Evolutionary conservation across 176 grass and related monocot species (phyloP).

Genomic region (Oryza coarctata): DNA sequence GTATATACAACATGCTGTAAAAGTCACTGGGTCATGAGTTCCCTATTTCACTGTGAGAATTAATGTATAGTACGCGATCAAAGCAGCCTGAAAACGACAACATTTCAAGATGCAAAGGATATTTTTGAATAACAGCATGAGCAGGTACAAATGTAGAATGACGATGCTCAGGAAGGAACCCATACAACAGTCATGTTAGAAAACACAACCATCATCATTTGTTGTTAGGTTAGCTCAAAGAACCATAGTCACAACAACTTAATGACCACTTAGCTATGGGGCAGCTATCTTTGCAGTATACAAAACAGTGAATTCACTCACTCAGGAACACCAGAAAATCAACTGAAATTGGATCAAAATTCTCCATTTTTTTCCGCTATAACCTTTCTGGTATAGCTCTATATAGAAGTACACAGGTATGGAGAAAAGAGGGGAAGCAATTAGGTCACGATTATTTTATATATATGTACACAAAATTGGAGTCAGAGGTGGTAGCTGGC

Average conservation of each 20-base stretch:
- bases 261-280: background rate
- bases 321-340: background rate
- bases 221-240: conserved; percentile 32
- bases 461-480: conserved; percentile 29
- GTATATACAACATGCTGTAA: background rate
- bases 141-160: conserved; percentile 29
- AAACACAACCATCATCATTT: conserved; percentile 29
- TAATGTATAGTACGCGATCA: background rate
- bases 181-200: conserved; percentile 32
- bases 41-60: background rate
- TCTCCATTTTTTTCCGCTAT: background rate
- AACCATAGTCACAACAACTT: conserved; percentile 11
- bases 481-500: background rate
- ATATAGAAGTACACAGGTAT: conserved; percentile 24
- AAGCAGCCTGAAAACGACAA: background rate
- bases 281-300: background rate
- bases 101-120: background rate
- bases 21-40: background rate
- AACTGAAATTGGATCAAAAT: conserved; percentile 28
- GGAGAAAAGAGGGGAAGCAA: conserved; percentile 8
- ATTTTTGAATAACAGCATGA: background rate
- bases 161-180: background rate
- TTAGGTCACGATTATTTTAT: conserved; percentile 2
- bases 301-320: conserved; percentile 25
- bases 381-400: background rate